Percentiles rank a stretch among this genome's conserved stretches.
Conservation (phyloP, 352 stramenopile genomes). For the Phytophthora pinifolia region DNA sequence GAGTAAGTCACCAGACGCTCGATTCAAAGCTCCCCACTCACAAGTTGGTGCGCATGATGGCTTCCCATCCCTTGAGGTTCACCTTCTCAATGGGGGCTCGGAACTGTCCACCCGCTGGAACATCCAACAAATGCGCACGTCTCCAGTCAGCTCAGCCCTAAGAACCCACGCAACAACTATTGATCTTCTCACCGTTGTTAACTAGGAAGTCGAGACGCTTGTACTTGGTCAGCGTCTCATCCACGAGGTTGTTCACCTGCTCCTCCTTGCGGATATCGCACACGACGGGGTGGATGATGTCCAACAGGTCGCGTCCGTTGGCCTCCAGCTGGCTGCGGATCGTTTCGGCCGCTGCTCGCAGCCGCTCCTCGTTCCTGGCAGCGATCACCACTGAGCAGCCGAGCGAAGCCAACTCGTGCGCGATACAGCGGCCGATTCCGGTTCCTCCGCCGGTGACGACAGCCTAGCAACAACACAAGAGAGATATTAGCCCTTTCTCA, state of each 20-base stretch:
- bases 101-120: slow-evolving; percentile 91
- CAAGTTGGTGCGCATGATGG: slow-evolving; percentile 93
- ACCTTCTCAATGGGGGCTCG: slow-evolving; percentile 87
- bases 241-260: slow-evolving; percentile 71
- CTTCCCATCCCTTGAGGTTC: slow-evolving; percentile 89
- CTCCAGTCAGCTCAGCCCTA: neutral
- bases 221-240: slow-evolving; percentile 73
- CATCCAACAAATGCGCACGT: neutral
- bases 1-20: too few relatives aligned
- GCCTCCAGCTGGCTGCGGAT: slow-evolving; percentile 55
- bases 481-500: neutral
- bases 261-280: slow-evolving; percentile 81
- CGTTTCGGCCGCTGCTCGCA: slow-evolving; percentile 54
- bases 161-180: neutral
- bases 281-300: slow-evolving; percentile 52
- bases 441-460: slow-evolving; percentile 87
- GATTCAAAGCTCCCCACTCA: slow-evolving; percentile 18
- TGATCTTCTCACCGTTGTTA: slow-evolving; percentile 79
- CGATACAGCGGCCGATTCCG: slow-evolving; percentile 84
- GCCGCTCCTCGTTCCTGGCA: slow-evolving; percentile 66
- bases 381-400: slow-evolving; percentile 84
- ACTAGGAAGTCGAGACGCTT: slow-evolving; percentile 90
- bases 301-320: slow-evolving; percentile 28
- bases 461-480: slow-evolving; percentile 33
- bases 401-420: slow-evolving; percentile 73